phyloP scores from a whole-genome alignment of 495 filamentous ascomycete genomes.

The Tuber borchii region DNA sequence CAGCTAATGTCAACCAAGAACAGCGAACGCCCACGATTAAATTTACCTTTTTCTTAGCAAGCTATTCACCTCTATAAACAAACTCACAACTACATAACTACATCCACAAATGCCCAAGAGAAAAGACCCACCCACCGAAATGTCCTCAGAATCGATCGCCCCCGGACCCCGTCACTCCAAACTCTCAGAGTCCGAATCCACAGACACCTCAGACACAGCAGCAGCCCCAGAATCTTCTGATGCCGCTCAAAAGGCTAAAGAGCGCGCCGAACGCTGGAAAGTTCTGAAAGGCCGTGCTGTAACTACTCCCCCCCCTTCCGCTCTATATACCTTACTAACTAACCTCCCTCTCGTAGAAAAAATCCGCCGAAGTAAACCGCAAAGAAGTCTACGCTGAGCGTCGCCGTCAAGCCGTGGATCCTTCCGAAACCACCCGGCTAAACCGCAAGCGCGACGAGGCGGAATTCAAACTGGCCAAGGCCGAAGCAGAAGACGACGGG shows the following conservation, averaged over 20 bases:
- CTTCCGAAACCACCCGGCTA: conserved; percentile 61
- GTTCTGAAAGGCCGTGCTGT: conserved; percentile 74
- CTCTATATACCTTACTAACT: conserved; percentile 29
- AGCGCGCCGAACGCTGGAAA: conserved; percentile 67
- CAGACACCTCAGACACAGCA: conserved; percentile 7
- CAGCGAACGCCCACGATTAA: neutral
- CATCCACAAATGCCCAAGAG: conserved; percentile 21
- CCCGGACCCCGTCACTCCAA: conserved; percentile 25
- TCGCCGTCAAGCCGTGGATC: conserved; percentile 70
- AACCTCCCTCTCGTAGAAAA: conserved; percentile 49
- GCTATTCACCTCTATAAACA: conserved; percentile 4
- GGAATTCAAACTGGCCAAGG: conserved; percentile 86
- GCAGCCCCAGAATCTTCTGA: conserved; percentile 17
- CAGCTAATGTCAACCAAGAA: neutral
- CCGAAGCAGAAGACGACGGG: conserved; percentile 73
- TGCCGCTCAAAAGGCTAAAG: conserved; percentile 49
- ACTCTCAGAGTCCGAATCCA: conserved; percentile 25
- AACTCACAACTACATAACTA: conserved; percentile 6
- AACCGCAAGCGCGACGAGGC: conserved; percentile 77
- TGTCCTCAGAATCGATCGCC: conserved; percentile 2
- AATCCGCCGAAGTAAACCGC: conserved; percentile 66
- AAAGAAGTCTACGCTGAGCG: conserved; percentile 79
- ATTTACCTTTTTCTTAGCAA: neutral
- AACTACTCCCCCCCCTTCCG: conserved; percentile 31
- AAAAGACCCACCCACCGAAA: conserved; percentile 20